Conservation (phyloP, 768 basidiomycete species). For the Scleroderma bovista region DNA sequence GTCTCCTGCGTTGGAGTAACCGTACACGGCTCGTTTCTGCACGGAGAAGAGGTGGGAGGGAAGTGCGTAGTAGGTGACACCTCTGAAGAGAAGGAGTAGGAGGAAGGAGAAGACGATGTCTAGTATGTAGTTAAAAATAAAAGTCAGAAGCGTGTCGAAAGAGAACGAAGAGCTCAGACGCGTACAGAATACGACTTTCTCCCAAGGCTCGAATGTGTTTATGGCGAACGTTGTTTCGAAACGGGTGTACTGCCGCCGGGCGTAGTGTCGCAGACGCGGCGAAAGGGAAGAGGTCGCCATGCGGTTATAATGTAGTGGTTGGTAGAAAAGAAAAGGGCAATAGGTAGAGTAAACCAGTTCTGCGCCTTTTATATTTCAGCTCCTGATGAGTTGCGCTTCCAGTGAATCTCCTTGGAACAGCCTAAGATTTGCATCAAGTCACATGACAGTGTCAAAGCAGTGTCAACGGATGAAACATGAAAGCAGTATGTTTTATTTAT, state of each 20-base stretch:
- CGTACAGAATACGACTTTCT: slow-evolving; percentile 57
- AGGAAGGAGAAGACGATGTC: slow-evolving; percentile 37
- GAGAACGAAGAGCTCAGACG: slow-evolving; percentile 7
- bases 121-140: slow-evolving; percentile 16
- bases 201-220: slow-evolving; percentile 63
- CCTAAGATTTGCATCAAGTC: too few relatives aligned
- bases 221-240: slow-evolving; percentile 57
- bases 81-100: slow-evolving; percentile 43
- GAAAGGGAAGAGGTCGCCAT: slow-evolving; percentile 8
- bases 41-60: slow-evolving; percentile 53
- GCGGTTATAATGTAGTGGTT: too few relatives aligned
- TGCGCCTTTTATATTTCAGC: too few relatives aligned
- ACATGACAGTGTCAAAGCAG: too few relatives aligned
- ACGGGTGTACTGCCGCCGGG: slow-evolving; percentile 53
- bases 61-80: slow-evolving; percentile 50
- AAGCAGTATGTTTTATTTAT: too few relatives aligned
- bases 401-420: too few relatives aligned
- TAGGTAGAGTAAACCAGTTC: too few relatives aligned
- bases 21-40: slow-evolving; percentile 51
- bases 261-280: slow-evolving; percentile 22
- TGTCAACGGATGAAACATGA: too few relatives aligned
- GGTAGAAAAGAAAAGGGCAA: not conserved
- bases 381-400: too few relatives aligned
- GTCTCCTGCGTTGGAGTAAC: slow-evolving; percentile 36
- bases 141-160: not conserved